Evolutionary conservation across 306 rosid genomes (phyloP), one percentile per base, ranked within the genome.

Genomic region (Luffa aegyptiaca): DNA sequence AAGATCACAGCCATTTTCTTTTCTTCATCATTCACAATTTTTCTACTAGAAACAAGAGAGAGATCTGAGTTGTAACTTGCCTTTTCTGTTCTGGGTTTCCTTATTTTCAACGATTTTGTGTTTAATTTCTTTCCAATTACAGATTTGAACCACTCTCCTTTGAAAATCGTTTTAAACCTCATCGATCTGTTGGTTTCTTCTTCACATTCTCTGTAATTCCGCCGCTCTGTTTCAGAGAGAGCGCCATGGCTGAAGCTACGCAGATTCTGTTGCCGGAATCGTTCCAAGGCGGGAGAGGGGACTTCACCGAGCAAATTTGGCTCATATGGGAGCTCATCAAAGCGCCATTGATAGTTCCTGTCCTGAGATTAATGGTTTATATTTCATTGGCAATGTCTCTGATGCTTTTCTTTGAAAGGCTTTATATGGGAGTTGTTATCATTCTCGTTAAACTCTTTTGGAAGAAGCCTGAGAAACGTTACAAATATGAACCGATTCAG

Each of bases 401-500:
- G 9, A 96, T 96, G 99, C 92, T 96, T n/a, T 91, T 96, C 84
- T 49, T 83, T 1, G 99, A 96, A 62, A 87, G 99, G 82, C 84
- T 96, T 1, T 96, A 96, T 81, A 96, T 96, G 99, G 99, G 99
- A 1, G 8, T 96, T 4, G 99, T 96, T 84, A 96, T 96, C 61
- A 52, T 93, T 79, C 84, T 96, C 18, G 90, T 93, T n/a, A 96
- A 91, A 66, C 88, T 96, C 39, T 96, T 96, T 73, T 90, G 99
- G 99, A 88, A 89, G 72, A 96, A 96, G 80, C 99, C 99, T 4
- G 96, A 96, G 5, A 84, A 89, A 45, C 88, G 99, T 2, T 93
- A 93, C 85, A 91, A 82, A 0, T 93, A 20, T 7, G 94, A 96
- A 12, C 86, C 81, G 1, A 72, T 96, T 13, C 88, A 88, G 76